phyloP scores from a whole-genome alignment of 768 basidiomycete genomes.

The Tylopilus subfusipes region DNA sequence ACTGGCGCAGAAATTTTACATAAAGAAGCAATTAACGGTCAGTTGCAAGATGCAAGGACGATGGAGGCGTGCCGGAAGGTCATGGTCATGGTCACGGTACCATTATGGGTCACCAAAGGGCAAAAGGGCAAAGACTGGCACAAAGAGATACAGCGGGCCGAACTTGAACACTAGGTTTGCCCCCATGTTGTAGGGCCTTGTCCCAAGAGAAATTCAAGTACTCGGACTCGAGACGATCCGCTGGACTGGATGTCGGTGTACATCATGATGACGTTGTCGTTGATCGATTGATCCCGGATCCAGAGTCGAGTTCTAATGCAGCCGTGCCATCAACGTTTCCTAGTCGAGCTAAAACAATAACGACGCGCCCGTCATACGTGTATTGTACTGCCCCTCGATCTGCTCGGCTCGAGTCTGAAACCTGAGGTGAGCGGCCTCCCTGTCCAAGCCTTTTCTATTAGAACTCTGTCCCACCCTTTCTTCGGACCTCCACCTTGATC shows the following conservation, averaged over 20 bases:
- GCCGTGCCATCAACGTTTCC: no score
- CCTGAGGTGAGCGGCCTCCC: no score
- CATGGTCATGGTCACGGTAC: constrained; percentile 74
- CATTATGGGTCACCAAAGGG: constrained; percentile 88
- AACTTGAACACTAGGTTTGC: constrained; percentile 90
- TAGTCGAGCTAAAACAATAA: no score
- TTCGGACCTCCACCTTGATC: background rate
- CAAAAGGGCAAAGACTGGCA: constrained; percentile 74
- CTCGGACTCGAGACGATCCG: background rate
- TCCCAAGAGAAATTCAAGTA: constrained; percentile 47
- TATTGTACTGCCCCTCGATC: no score
- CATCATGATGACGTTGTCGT: no score
- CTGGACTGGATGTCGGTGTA: background rate
- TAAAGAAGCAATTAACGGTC: background rate
- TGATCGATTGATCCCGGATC: no score
- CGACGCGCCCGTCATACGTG: no score
- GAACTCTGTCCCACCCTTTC: background rate
- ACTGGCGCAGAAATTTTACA: constrained; percentile 46
- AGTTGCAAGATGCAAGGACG: background rate
- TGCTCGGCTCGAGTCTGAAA: background rate
- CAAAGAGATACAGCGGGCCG: constrained; percentile 78
- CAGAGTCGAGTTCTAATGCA: no score
- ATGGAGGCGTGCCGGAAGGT: constrained; percentile 58
- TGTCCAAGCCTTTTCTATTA: background rate
- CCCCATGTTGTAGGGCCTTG: constrained; percentile 59